A percentile compares a stretch with the other conserved stretches of the same genome.
Evolutionary conservation across 2,329 filamentous ascomycete genomes (phyloP).

Genomic region (Paramyrothecium roridum): DNA sequence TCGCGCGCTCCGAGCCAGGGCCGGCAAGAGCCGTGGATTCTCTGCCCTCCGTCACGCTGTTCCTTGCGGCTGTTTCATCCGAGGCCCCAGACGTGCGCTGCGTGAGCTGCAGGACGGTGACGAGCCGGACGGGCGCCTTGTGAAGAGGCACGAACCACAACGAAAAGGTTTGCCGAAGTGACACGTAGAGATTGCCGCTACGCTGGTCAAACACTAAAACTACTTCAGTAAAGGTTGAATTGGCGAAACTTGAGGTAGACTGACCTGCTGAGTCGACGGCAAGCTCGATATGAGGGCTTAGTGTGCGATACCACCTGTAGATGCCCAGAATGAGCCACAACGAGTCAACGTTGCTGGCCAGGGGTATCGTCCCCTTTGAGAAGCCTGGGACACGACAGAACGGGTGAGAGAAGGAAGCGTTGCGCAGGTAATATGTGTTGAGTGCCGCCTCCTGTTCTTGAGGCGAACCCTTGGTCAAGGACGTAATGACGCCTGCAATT

Average conservation of each 20-base stretch:
- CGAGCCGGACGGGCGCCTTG: constrained; percentile 62
- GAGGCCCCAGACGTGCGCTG: constrained; percentile 32
- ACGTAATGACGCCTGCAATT: constrained; percentile 63
- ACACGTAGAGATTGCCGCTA: constrained; percentile 68
- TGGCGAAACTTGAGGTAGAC: constrained; percentile 6
- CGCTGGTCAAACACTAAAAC: constrained; percentile 62
- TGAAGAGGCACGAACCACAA: constrained; percentile 78
- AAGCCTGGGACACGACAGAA: constrained; percentile 68
- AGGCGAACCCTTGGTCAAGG: constrained; percentile 65
- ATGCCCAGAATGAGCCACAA: constrained; percentile 65
- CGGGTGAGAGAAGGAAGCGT: constrained; percentile 74
- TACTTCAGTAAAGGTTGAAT: background rate
- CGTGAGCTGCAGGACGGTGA: constrained; percentile 63
- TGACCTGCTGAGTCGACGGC: constrained; percentile 57
- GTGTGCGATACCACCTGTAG: constrained; percentile 81
- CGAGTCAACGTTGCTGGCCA: constrained; percentile 50
- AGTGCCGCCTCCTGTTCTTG: constrained; percentile 63
- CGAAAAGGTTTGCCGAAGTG: constrained; percentile 70
- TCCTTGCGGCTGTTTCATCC: constrained; percentile 5
- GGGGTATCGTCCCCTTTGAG: constrained; percentile 33
- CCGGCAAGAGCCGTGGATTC: constrained; percentile 10
- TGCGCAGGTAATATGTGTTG: constrained; percentile 68
- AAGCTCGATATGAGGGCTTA: constrained; percentile 71
- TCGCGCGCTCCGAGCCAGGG: constrained; percentile 15
- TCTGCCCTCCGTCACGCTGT: constrained; percentile 5